Base-by-base conservation (phyloP, 2,329 filamentous ascomycete species). In the Claviceps fusiformis region DNA sequence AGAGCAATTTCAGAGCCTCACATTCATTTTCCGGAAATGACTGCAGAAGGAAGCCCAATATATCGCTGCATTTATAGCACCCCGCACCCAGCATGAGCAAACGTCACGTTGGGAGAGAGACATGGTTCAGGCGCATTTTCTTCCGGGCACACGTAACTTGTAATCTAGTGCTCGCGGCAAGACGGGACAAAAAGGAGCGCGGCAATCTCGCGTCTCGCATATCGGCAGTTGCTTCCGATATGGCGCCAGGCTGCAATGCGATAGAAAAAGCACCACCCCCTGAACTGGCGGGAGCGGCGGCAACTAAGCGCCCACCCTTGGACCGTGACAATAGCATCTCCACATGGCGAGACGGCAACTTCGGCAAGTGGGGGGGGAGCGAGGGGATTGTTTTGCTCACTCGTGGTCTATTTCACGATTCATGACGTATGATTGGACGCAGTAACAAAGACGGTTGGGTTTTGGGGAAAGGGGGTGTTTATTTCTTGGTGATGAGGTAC, bases 391-490 rank as follows among this genome's bases (percentile, higher is more conserved):
- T 15, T 39, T 6, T 15, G 37, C 57, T 57, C 67, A 24, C 24
- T 24, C 8, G 67, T 64, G 67, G 65, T 61, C 24, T 69, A 67
- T 73, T 73, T 71, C 68, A 75, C 68, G 71, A 71, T 65, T 71
- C 70, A 77, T 68, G 75, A 73, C 62, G 71, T 71, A 75, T 80
- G 76, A 80, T 80, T 80, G 77, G 77, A 71, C 62, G 13, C 62
- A 19, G 43, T 24, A 47, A 62, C 54, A 52, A 54, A 56, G 59
- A 64, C 65, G 59, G 63, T 64, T 64, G 67, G n/a, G 24, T 24
- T 44, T 24, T 43, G 13, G 39, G n/a, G 60, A 62, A 15, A 8
- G 39, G 39, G 3, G 24, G 24, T 24, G 24, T 24, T 24, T 24
- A 24, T 15, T 13, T 3, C 41, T 45, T 50, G 3, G 9, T 24